Evolutionary conservation across 371 early-diverging fungal genomes (phyloP), one percentile per base, ranked within the genome.

Genomic region (Conidiobolus incongruus): DNA sequence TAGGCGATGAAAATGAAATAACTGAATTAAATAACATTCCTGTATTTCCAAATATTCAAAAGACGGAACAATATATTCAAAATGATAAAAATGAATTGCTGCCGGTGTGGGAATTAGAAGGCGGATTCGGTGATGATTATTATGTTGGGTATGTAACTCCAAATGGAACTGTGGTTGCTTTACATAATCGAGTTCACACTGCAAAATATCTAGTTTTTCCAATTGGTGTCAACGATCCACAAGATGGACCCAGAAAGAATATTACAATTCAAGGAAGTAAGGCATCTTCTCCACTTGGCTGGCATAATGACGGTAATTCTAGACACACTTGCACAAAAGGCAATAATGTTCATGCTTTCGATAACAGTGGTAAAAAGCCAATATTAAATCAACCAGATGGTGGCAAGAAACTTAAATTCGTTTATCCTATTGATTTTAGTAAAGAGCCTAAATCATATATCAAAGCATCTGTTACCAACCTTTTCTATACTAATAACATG

Each of bases 401-500:
- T 20, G 66, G 62, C 35, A 52, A 59, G 0, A 56, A 58, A 29
- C 55, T 81, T 10, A 55, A 55, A 3, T 92, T 92, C 56, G 76
- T 88, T 58, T 90, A 70, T 48, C 56, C 68, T 32, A 59, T 79
- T 23, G 62, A 83, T 48, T 59, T 87, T 47, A 56, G 48, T 11
- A 59, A 62, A 20, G 61, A 77, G 24, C 81, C 86, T 0, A 50
- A 56, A 2, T 55, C 67, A 4, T 90, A 92, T 52, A 52, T 79
- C 31, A 81, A 92, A 49, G 85, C 84, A 0, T 79, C 92, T 0
- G 68, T 90, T 28, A 77, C 86, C 45, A 89, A 94, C 58, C 55
- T 89, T 36, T 94, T 94, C 53, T 94, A 91, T 62, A 77, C 77
- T 72, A 81, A 77, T 59, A 93, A 93, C 58, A 70, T 59, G 43